Percentiles rank a stretch among this genome's conserved stretches.
phyloP scores from a whole-genome alignment of 2,329 filamentous ascomycete genomes.

The Claviceps africana region DNA sequence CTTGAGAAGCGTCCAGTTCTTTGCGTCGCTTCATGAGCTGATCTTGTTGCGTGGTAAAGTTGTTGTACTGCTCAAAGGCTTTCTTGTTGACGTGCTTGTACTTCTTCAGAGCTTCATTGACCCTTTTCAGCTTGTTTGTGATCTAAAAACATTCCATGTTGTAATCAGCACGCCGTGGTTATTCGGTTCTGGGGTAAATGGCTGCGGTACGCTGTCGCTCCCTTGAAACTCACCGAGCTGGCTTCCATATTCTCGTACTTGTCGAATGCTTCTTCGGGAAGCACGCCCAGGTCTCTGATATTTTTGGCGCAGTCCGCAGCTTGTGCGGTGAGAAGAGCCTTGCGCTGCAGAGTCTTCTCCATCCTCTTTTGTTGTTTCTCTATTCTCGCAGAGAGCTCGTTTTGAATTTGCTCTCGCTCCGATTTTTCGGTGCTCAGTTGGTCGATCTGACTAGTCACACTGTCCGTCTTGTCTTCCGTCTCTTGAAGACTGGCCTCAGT shows the following conservation, averaged over 20 bases:
- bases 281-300: conserved; percentile 81
- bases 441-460: conserved; percentile 34
- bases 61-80: conserved; percentile 97
- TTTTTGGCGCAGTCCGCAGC: conserved; percentile 72
- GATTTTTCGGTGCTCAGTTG: conserved; percentile 41
- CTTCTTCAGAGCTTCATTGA: conserved; percentile 86
- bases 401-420: conserved; percentile 56
- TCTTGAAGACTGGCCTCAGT: conserved; percentile 58
- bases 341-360: conserved; percentile 84
- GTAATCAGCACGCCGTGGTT: conserved; percentile 7
- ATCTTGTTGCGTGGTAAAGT: conserved; percentile 85
- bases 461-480: conserved; percentile 57
- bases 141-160: conserved; percentile 26
- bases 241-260: conserved; percentile 77
- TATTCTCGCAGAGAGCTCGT: conserved; percentile 63
- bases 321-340: conserved; percentile 63
- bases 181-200: neutral
- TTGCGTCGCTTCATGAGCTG: conserved; percentile 69
- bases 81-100: conserved; percentile 99
- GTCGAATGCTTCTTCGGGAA: conserved; percentile 86
- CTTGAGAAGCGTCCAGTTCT: conserved; percentile 76
- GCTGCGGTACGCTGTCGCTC: neutral
- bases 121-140: conserved; percentile 64
- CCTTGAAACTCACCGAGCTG: conserved; percentile 46
- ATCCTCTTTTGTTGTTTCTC: conserved; percentile 78